Percentiles rank a stretch among this genome's conserved stretches.
Conservation (phyloP, 306 rosid genomes). For the Hippophae rhamnoides region DNA sequence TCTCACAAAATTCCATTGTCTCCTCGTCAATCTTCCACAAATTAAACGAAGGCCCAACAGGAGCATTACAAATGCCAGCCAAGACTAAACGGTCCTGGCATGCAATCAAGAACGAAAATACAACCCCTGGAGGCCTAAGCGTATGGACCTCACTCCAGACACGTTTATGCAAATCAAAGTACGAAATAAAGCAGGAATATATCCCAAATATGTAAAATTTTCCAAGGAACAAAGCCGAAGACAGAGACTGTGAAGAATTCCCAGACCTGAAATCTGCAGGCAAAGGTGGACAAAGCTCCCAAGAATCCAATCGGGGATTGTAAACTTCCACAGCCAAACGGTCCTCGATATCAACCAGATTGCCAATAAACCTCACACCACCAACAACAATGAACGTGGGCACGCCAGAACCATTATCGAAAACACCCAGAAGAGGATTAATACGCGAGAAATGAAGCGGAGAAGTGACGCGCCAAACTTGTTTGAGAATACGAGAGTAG, state of each 20-base stretch:
- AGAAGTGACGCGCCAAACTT: constrained; percentile 35
- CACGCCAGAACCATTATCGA: constrained; percentile 3
- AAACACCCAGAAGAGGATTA: constrained; percentile 74
- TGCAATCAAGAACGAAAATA: constrained; percentile 60
- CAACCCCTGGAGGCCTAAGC: constrained; percentile 58
- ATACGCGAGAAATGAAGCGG: constrained; percentile 59
- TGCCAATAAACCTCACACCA: constrained; percentile 70
- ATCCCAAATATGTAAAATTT: constrained; percentile 59
- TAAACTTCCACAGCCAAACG: constrained; percentile 64
- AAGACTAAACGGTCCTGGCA: constrained; percentile 46
- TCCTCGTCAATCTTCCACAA: constrained; percentile 61
- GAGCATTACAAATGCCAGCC: constrained; percentile 53
- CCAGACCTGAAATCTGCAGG: constrained; percentile 66
- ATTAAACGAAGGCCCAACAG: constrained; percentile 39
- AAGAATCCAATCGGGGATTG: constrained; percentile 35
- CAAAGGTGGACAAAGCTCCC: constrained; percentile 63
- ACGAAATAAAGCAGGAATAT: constrained; percentile 54
- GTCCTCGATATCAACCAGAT: constrained; percentile 71
- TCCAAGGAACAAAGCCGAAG: constrained; percentile 51
- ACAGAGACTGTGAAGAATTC: constrained; percentile 53
- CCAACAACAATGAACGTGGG: constrained; percentile 54
- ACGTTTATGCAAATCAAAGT: constrained; percentile 36
- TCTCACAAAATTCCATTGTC: constrained; percentile 58
- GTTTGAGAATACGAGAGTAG: constrained; percentile 40
- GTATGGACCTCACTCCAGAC: constrained; percentile 63